Evolutionary conservation across 441 rosid genomes (phyloP).

Genomic region (Erodium chrysanthum): DNA sequence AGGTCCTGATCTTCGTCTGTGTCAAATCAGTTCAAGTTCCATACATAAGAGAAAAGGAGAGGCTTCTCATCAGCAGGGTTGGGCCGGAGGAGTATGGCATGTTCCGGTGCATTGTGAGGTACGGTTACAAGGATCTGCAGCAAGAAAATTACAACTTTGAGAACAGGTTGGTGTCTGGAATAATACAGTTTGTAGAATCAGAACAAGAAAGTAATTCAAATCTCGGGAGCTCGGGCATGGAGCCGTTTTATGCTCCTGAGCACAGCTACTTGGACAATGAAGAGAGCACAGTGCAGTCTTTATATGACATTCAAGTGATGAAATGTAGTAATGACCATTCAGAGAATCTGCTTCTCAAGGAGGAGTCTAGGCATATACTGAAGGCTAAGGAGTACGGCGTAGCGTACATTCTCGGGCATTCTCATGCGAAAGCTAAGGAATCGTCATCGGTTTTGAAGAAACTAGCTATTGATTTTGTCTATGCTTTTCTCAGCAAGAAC

Average conservation of each 20-base stretch:
- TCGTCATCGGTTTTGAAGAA: slow-evolving; percentile 75
- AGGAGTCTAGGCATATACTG: slow-evolving; percentile 57
- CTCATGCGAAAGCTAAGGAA: slow-evolving; percentile 77
- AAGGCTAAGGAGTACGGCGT: slow-evolving; percentile 68
- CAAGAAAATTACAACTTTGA: slow-evolving; percentile 91
- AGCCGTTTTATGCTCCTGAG: slow-evolving; percentile 16
- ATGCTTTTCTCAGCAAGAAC: slow-evolving; percentile 75
- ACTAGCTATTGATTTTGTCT: slow-evolving; percentile 70
- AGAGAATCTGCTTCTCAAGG: slow-evolving; percentile 30
- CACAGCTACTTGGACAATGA: slow-evolving; percentile 20
- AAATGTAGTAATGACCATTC: slow-evolving; percentile 7
- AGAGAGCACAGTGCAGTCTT: not conserved
- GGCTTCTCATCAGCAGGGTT: slow-evolving; percentile 84
- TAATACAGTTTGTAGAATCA: slow-evolving; percentile 21
- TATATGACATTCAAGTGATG: slow-evolving; percentile 32
- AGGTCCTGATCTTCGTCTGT: slow-evolving; percentile 74
- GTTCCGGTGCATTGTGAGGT: slow-evolving; percentile 87
- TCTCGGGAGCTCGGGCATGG: not conserved
- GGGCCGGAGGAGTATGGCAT: slow-evolving; percentile 81
- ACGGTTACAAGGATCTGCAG: slow-evolving; percentile 95
- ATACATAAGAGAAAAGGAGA: slow-evolving; percentile 64
- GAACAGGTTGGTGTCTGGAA: slow-evolving; percentile 70
- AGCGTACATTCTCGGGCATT: slow-evolving; percentile 85
- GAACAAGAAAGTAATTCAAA: not conserved
- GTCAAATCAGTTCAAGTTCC: slow-evolving; percentile 91